Base-by-base conservation (phyloP, 257 asterid species). In the Solanum sejunctum region DNA sequence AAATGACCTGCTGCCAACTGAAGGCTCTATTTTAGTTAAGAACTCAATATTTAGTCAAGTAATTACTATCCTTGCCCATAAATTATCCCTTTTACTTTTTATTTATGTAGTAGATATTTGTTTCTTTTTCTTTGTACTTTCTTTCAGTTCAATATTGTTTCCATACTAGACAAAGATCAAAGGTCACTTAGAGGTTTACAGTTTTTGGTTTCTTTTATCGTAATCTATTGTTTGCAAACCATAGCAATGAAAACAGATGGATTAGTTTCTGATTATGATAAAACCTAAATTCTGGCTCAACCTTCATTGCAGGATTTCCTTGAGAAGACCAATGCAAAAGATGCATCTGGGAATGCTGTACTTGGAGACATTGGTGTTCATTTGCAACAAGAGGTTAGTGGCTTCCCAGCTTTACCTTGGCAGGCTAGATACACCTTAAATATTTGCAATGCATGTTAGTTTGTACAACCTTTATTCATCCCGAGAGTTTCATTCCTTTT, bases 331-430 rank as follows among this genome's bases (percentile, higher is more conserved):
- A 91, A 93, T 89, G 97, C 98, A 64, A 93, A 81, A 79, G 99
- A 96, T 89, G 99, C 98, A 87, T 94, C 98, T 39, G 98, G 99
- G 58, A 96, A 96, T 87, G 84, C 82, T 47, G 87, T 96, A 81
- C 88, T 96, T 45, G 98, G 99, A 86, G 99, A 96, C 92, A 87
- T 96, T 67, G 99, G 99, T 72, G 95, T 88, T 80, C 88, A 87
- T 89, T 87, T 96, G 86, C 99, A 94, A 87, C 98, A 90, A 89
- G 98, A 96, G 98, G 99, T 96, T 84, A 71, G 92, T 83, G 51
- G 72, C 36, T 81, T 4, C 63, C 58, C 61, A 41, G 58, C 52
- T 57, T 81, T 58, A 64, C 78, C 57, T 83, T 64, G 32, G 3
- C 41, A 21, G 26, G 57, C 75, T 85, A 17, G 55, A 7, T 82